Evolutionary conservation across 2,329 filamentous ascomycete genomes (phyloP).

Genomic region (Colletotrichum lindemuthianum): DNA sequence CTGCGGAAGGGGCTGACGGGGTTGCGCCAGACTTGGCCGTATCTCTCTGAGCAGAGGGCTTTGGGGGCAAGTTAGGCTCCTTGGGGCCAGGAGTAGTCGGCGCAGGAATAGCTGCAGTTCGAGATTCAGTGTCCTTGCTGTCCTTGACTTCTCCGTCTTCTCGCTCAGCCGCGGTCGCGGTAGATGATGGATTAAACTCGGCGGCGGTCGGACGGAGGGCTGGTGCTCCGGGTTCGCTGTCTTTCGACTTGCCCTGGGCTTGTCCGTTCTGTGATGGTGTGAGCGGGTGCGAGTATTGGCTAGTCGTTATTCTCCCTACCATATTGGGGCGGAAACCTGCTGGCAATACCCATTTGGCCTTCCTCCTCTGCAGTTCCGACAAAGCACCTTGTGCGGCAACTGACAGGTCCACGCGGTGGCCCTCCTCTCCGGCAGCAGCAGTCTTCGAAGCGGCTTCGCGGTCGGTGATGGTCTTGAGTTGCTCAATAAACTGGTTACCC

Average conservation of each 20-base stretch:
- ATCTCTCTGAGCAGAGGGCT: slow-evolving; percentile 38
- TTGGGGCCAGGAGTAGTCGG: slow-evolving; percentile 14
- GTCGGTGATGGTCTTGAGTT: slow-evolving; percentile 73
- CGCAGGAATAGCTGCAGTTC: slow-evolving; percentile 7
- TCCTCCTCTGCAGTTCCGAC: slow-evolving; percentile 74
- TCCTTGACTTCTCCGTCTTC: slow-evolving; percentile 82
- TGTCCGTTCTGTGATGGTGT: slow-evolving; percentile 52
- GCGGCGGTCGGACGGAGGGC: slow-evolving; percentile 67
- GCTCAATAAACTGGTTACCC: slow-evolving; percentile 72
- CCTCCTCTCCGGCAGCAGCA: slow-evolving; percentile 60
- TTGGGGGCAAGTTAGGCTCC: slow-evolving; percentile 35
- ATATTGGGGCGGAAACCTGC: slow-evolving; percentile 76
- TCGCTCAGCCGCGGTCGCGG: slow-evolving; percentile 58
- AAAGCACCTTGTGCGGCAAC: slow-evolving; percentile 77
- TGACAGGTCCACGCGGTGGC: slow-evolving; percentile 77
- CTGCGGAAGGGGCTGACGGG: slow-evolving; percentile 26
- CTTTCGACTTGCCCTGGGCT: slow-evolving; percentile 49
- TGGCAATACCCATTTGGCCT: slow-evolving; percentile 77
- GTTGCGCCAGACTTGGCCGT: slow-evolving; percentile 36
- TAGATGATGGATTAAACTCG: slow-evolving; percentile 69
- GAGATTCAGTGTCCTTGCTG: slow-evolving; percentile 37
- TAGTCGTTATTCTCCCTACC: slow-evolving; percentile 52
- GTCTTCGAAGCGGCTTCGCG: slow-evolving; percentile 65
- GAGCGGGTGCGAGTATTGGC: slow-evolving; percentile 43
- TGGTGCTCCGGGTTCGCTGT: slow-evolving; percentile 46